These are phyloP conservation scores for Gossypium longicalyx DNA, from an alignment of 345 rosid species.

Conservation along the genomic window DNA sequence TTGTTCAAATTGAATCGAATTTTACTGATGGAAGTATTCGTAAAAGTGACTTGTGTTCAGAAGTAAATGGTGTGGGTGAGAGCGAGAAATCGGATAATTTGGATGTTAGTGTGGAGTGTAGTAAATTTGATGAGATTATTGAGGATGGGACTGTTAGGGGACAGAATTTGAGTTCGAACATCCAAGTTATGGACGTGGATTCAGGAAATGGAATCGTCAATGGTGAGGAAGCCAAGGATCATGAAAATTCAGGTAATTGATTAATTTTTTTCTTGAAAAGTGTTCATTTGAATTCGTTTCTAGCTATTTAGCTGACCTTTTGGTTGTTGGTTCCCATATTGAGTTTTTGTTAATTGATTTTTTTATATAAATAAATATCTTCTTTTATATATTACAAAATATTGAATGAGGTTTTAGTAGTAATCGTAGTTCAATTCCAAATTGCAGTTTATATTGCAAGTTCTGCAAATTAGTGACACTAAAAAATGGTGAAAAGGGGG, in stretches of 20 bases:
- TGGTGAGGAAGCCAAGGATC: background rate
- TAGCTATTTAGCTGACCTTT: background rate
- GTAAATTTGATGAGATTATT: background rate
- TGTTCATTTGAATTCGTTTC: background rate
- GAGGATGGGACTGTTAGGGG: background rate
- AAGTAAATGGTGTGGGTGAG: background rate
- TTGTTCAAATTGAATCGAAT: background rate
- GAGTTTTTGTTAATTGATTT: background rate
- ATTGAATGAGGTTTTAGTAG: background rate
- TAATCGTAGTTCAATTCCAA: background rate
- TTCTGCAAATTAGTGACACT: background rate
- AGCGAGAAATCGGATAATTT: slow-evolving; percentile 3
- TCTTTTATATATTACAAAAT: too few relatives aligned
- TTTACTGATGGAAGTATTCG: background rate
- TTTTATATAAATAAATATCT: too few relatives aligned
- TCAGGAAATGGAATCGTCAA: background rate
- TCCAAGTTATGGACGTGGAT: background rate
- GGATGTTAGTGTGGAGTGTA: background rate
- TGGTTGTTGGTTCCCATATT: background rate
- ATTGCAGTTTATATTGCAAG: background rate
- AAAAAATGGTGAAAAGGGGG: background rate
- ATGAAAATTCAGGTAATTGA: slow-evolving; percentile 5
- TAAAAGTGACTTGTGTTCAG: background rate
- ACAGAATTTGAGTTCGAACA: background rate
- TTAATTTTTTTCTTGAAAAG: background rate